Evolutionary conservation across 345 rosid species (phyloP).

Genomic region (Dipteronia sinensis): DNA sequence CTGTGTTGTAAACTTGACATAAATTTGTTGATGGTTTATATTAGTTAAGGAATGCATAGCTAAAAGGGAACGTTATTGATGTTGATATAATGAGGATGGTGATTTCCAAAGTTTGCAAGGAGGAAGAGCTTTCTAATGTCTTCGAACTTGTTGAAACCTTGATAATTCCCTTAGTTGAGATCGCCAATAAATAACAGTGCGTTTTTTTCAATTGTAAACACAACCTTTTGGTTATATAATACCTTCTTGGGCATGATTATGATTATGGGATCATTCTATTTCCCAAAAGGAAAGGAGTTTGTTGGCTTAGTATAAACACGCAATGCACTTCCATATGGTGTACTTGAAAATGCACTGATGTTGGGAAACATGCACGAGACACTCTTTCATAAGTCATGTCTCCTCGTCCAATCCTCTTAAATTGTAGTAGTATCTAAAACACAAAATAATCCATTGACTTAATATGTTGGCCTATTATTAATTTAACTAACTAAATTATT

Average conservation of each 20-base stretch:
- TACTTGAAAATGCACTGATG: background rate
- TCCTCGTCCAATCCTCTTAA: no score
- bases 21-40: slow-evolving; percentile 45
- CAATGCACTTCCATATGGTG: background rate
- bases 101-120: slow-evolving; percentile 30
- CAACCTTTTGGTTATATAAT: background rate
- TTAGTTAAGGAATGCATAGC: slow-evolving; percentile 37
- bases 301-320: no score
- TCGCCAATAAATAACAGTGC: background rate
- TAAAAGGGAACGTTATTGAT: slow-evolving; percentile 41
- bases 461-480: no score
- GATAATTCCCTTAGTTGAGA: slow-evolving; percentile 15
- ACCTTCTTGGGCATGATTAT: background rate
- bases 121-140: slow-evolving; percentile 11
- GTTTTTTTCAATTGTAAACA: background rate
- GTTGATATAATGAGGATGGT: slow-evolving; percentile 43
- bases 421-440: no score
- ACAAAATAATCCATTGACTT: no score
- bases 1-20: slow-evolving; percentile 42
- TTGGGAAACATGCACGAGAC: background rate
- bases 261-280: background rate
- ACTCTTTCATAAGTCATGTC: no score
- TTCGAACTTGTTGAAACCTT: slow-evolving; percentile 37
- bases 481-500: no score
- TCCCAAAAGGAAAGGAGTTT: no score